Conservation (phyloP, 2,329 filamentous ascomycete genomes). For the Zymoseptoria pseudotritici region DNA sequence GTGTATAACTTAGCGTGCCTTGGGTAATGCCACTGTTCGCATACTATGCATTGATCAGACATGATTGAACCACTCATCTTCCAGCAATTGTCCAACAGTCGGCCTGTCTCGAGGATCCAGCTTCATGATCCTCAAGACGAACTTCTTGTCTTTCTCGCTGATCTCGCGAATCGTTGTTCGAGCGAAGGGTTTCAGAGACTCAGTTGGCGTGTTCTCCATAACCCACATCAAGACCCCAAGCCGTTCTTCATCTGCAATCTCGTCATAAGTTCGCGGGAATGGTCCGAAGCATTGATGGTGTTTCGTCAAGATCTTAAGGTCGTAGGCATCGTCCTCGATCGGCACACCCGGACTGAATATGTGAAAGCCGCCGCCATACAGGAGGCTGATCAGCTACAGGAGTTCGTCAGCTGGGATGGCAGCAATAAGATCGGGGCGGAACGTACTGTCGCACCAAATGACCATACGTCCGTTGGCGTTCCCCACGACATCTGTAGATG, state of each 20-base stretch:
- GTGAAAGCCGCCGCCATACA: conserved; percentile 22
- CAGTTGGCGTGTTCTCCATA: conserved; percentile 4
- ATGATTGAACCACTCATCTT: conserved; percentile 33
- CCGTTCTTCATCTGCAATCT: conserved; percentile 18
- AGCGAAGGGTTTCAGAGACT: conserved; percentile 15
- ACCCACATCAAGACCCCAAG: conserved; percentile 1
- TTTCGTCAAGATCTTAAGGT: conserved; percentile 17
- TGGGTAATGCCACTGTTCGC: too few relatives aligned
- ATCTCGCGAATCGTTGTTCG: conserved; percentile 24
- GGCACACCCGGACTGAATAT: conserved; percentile 18
- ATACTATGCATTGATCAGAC: neutral
- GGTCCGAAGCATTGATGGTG: conserved; percentile 24
- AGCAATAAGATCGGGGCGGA: neutral
- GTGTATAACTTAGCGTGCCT: too few relatives aligned
- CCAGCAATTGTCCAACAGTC: conserved; percentile 32
- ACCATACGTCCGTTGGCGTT: conserved; percentile 34
- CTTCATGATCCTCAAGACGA: conserved; percentile 39
- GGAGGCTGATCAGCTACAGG: conserved; percentile 22
- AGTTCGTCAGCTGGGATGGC: neutral
- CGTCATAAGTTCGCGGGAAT: conserved; percentile 18
- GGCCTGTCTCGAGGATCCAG: conserved; percentile 38
- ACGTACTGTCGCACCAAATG: conserved; percentile 32
- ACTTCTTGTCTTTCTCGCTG: conserved; percentile 27
- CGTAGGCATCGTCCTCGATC: conserved; percentile 18
- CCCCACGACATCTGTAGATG: conserved; percentile 29